Conservation (phyloP, 495 filamentous ascomycete genomes). For the Xanthoparmelia taractica region DNA sequence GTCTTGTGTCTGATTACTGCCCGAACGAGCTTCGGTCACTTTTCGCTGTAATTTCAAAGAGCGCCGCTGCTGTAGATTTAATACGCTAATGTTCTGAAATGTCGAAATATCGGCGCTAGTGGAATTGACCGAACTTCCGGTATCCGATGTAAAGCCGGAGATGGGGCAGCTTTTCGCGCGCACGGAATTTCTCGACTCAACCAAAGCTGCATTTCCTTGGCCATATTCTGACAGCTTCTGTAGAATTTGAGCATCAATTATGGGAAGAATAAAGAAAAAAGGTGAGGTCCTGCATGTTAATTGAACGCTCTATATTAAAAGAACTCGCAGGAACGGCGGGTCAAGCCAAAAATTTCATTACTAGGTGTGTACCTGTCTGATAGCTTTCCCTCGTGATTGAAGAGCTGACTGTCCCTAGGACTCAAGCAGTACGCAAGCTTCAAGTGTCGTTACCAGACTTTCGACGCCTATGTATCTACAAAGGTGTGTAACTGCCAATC, state of each 20-base stretch:
- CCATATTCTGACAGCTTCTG: background rate
- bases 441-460: conserved; percentile 97
- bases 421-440: conserved; percentile 92
- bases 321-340: conserved; percentile 62
- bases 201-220: too few species aligned
- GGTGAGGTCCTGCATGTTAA: background rate
- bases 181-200: background rate
- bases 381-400: background rate
- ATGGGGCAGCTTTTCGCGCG: background rate
- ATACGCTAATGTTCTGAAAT: background rate
- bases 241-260: conserved; percentile 28
- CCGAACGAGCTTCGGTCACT: too few species aligned
- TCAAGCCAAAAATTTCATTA: conserved; percentile 93
- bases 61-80: background rate
- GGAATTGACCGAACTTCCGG: too few species aligned
- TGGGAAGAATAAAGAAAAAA: conserved; percentile 81
- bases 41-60: background rate
- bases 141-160: background rate
- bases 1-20: too few species aligned
- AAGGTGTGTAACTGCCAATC: conserved; percentile 46
- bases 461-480: conserved; percentile 96
- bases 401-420: conserved; percentile 45
- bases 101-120: background rate
- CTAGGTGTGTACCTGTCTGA: conserved; percentile 31
- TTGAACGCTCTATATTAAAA: background rate